Evolutionary conservation across 2,329 filamentous ascomycete species (phyloP), one percentile per base, ranked within the genome.

Genomic region (Dryadomyces quercus-mongolicae): DNA sequence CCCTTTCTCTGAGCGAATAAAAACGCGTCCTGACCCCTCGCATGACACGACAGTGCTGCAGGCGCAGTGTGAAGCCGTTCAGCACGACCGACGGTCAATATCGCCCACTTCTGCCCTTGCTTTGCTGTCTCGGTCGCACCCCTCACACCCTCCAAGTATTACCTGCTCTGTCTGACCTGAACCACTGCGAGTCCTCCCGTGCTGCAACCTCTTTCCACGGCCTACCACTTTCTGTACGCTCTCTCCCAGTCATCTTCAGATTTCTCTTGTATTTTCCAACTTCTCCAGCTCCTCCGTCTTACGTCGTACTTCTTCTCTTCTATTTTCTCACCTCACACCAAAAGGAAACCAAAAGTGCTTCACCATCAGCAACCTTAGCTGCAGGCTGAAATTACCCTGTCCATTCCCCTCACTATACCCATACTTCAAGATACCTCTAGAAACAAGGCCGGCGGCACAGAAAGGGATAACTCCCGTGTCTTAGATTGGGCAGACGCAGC

Each of bases 21-120:
- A 48, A 31, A 25, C 18, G 42, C 43, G 48, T 16, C 4, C 2
- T 54, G 43, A 20, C 25, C 25, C 43, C 22, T 20, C 42, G 42
- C 53, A 54, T 54, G 53, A 54, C 53, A 54, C 20, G 42, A 34
- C 46, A 34, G 42, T 9, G 9, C 16, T 47, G 43, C 20, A 49
- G 34, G 8, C 16, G 45, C 16, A 48, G 44, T 40, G 34, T 20
- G 20, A 40, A 31, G 34, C 21, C 20, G 20, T 16, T 25, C 15
- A 48, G 45, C 34, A 44, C 18, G 51, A 36, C 40, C 48, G 10
- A 15, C 34, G 12, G 38, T 12, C 9, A 13, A 42, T 42, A 13
- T 13, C 34, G 21, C 12, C 20, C 13, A 5, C 18, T 36, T 18
- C 18, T 42, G 22, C 16, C 50, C 50, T 34, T 52, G 43, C 50